Evolutionary conservation across 2,329 filamentous ascomycete genomes (phyloP).

Genomic region (Amauroascus niger): DNA sequence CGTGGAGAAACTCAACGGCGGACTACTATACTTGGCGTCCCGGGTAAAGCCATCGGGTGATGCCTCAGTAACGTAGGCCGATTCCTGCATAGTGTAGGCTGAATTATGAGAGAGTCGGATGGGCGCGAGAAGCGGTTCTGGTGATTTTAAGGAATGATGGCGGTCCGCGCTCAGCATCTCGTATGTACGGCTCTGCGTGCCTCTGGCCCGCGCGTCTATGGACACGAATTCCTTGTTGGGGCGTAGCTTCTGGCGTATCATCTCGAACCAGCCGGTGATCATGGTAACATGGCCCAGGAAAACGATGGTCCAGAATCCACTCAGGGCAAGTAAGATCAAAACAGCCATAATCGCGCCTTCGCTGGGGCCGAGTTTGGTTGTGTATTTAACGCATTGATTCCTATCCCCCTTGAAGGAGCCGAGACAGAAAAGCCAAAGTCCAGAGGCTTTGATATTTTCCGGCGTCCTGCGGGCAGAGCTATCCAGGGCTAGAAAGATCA

Average conservation of each 20-base stretch:
- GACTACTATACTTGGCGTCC: constrained; percentile 40
- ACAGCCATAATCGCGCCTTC: constrained; percentile 72
- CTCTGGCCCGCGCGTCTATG: constrained; percentile 61
- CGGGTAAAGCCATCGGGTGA: constrained; percentile 32
- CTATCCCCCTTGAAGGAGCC: constrained; percentile 49
- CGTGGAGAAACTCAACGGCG: constrained; percentile 41
- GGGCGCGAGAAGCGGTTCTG: constrained; percentile 27
- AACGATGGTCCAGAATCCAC: constrained; percentile 74
- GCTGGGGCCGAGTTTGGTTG: constrained; percentile 56
- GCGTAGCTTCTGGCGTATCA: constrained; percentile 44
- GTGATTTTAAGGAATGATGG: constrained; percentile 24
- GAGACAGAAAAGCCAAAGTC: constrained; percentile 66
- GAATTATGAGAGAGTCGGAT: constrained; percentile 21
- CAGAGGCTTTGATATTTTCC: constrained; percentile 47
- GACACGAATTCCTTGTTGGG: constrained; percentile 72
- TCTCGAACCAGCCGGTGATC: constrained; percentile 69
- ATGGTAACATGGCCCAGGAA: constrained; percentile 78
- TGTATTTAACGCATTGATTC: constrained; percentile 53
- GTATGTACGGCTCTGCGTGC: constrained; percentile 60
- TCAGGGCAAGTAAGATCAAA: constrained; percentile 71
- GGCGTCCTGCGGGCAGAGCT: constrained; percentile 53
- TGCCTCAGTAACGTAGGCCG: constrained; percentile 7
- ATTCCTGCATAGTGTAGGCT: constrained; percentile 15
- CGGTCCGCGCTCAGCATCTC: constrained; percentile 55
- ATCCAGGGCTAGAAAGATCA: constrained; percentile 83